Base-by-base conservation (phyloP, 441 rosid species). In the Lepidium campestre region DNA sequence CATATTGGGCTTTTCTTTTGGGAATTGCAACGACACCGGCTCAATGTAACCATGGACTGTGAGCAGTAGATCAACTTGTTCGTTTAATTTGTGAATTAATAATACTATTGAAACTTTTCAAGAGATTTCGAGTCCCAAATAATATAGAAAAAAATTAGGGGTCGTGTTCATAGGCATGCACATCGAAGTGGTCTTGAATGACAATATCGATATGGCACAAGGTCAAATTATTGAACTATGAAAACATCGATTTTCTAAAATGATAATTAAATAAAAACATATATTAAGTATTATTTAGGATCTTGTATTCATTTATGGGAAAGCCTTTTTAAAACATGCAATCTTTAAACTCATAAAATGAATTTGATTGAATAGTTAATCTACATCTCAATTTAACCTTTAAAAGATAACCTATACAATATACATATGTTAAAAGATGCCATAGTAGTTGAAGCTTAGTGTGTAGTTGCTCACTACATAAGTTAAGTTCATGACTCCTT, bases 401-500 rank as follows among this genome's bases (percentile, higher is more conserved):
- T 18, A 29, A 34, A 49, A 29, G 32, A 29, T 35, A 13, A 15
- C n/a, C 31, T 17, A 41, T n/a, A 25, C 23, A 11, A 25, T 57
- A 47, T 57, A 32, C 36, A 65, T 49, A 49, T 49, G 32, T 34
- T 13, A 58, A 36, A 20, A 58, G 25, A 58, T 65, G 44, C 10
- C 57, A 59, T 42, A 44, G 44, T 40, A 61, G 72, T 36, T 73
- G 65, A 54, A 60, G 41, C 35, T 50, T 67, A 61, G 44, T 45
- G 56, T 76, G 56, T 56, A 68, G 62, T 69, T 62, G 57, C 67
- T 65, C 62, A 56, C 61, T 77, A 67, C 46, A 62, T 7, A 62
- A 66, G 73, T 73, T 45, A 37, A 64, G 47, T 62, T 64, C 68
- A 63, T 58, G 47, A 53, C 50, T 74, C 53, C 53, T 76, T 67